Base-by-base conservation (phyloP, 73 alveolate species). In the Stentor coeruleus region DNA sequence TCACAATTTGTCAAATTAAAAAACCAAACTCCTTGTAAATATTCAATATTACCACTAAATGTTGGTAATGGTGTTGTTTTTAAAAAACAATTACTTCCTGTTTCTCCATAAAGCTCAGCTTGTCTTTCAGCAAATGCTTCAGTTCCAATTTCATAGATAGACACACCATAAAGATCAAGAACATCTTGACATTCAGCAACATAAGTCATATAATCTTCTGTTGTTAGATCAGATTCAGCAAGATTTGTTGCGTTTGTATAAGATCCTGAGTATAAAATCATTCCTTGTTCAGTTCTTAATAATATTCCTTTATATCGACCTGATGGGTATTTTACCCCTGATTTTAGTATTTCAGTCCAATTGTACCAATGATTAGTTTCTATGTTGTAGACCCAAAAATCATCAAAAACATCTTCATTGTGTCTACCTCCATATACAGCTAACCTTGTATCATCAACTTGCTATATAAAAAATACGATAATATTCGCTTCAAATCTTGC, bases 1-100 rank as follows among this genome's bases (percentile, higher is more conserved):
- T 80, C 72, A 74, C 98, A 94, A 49, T 41, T 83, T 20, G 84
- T 82, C 4, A 86, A 59, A 49, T 88, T 76, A 30, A 86, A 41
- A 59, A 83, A 49, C 80, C 81, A 90, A 0, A 90, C 90, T 59
- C 85, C 89, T 28, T 87, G 76, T 36, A 77, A 81, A 74, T 76
- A 87, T 6, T 26, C 38, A 1, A 87, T 58, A 41, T 74, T 77
- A 31, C 89, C 36, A 38, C 39, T 80, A 30, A 60, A 33, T n/a
- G 39, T 76, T 1, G 75, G 82, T 31, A 74, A 35, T 28, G 85
- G 85, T 14, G 74, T 38, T 31, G 35, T 81, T 0, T 35, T 26
- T 3, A 31, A 14, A 81, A 81, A 81, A 81, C 86, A 81, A 40
- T 20, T 66, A 33, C 37, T 66, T 1, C 33, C 33, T 28, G 42